Evolutionary conservation across 176 grass and related monocot genomes (phyloP).

Genomic region (Paspalum vaginatum): DNA sequence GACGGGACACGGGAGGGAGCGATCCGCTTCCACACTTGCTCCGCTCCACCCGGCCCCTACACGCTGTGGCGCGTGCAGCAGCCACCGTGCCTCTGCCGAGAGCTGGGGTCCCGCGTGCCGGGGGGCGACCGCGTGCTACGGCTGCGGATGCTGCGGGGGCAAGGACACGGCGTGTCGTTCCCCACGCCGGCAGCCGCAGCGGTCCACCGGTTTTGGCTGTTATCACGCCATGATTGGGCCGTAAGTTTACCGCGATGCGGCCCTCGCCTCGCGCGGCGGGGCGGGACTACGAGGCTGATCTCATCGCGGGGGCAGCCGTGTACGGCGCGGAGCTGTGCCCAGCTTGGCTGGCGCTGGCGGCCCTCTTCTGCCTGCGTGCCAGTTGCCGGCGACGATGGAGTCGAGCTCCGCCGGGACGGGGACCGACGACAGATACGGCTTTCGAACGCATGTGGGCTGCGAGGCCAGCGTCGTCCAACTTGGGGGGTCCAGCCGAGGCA

Average conservation of each 20-base stretch:
- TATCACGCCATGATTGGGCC: conserved; percentile 38
- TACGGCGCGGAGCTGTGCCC: conserved; percentile 37
- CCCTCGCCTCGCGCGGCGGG: not conserved
- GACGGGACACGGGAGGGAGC: not conserved
- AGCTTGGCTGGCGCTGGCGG: not conserved
- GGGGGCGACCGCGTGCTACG: conserved; percentile 26
- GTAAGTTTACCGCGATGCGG: not conserved
- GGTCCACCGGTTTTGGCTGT: conserved; percentile 34
- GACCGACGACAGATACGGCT: not conserved
- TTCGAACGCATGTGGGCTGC: not conserved
- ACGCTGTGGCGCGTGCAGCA: conserved; percentile 6
- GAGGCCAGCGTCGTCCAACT: not conserved
- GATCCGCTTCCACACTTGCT: not conserved
- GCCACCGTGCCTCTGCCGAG: conserved; percentile 14
- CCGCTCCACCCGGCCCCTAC: not conserved
- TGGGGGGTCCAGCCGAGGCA: not conserved
- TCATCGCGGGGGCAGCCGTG: conserved; percentile 26
- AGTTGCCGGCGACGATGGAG: not conserved
- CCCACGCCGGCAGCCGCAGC: conserved; percentile 29
- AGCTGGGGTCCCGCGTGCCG: not conserved
- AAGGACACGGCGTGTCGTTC: conserved; percentile 39
- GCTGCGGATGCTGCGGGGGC: conserved; percentile 33
- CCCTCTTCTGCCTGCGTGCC: not conserved
- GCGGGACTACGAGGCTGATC: conserved; percentile 42
- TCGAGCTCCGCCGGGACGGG: not conserved